Conservation (phyloP, 1,139 yeast genomes). For the Blastobotrys elegans region DNA sequence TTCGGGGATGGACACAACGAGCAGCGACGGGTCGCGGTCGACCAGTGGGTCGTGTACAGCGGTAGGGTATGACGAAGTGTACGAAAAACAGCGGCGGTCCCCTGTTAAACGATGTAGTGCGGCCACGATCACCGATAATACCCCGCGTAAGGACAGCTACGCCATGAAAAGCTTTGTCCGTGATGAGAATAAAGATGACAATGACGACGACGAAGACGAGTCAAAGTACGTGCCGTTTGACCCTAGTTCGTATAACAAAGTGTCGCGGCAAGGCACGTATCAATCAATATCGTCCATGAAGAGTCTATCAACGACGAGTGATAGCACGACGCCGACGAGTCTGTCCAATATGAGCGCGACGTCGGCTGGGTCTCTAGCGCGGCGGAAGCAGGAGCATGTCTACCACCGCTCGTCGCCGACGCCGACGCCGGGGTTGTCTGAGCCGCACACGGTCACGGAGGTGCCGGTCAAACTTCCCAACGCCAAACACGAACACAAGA, state of each 20-base stretch:
- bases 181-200: background rate
- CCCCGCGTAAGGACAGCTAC: background rate
- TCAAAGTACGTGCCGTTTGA: conserved; percentile 25
- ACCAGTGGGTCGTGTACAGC: conserved; percentile 17
- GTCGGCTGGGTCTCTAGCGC: conserved; percentile 77
- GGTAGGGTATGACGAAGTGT: conserved; percentile 10
- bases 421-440: conserved; percentile 9
- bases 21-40: conserved; percentile 15
- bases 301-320: conserved; percentile 23
- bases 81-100: background rate
- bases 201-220: conserved; percentile 20
- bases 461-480: conserved; percentile 25
- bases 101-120: conserved; percentile 4
- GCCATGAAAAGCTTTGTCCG: background rate
- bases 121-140: conserved; percentile 7
- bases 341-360: conserved; percentile 67
- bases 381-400: conserved; percentile 46
- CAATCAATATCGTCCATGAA: conserved; percentile 27
- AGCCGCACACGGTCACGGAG: conserved; percentile 17
- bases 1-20: conserved; percentile 26
- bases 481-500: conserved; percentile 16
- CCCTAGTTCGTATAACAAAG: conserved; percentile 26
- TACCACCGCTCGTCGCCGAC: too few species aligned
- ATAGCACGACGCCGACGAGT: conserved; percentile 32
- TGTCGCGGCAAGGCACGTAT: conserved; percentile 13